Evolutionary conservation across 2,329 filamentous ascomycete genomes (phyloP).

Genomic region (Chaetothyriales sp.): DNA sequence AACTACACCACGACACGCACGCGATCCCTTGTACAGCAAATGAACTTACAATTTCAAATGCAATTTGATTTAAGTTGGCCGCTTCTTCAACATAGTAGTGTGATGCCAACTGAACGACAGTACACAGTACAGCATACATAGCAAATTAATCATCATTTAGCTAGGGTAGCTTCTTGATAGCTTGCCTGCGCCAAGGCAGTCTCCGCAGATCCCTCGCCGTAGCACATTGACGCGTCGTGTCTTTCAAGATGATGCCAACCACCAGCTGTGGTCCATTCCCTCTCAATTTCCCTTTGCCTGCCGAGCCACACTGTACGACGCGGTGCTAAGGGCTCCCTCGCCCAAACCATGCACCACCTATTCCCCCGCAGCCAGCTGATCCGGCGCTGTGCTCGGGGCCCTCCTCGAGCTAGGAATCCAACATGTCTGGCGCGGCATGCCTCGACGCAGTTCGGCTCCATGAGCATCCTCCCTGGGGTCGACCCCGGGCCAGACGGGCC

Average conservation of each 20-base stretch:
- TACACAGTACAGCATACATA: too few relatives aligned
- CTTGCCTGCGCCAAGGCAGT: too few relatives aligned
- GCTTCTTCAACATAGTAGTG: too few relatives aligned
- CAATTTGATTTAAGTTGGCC: too few relatives aligned
- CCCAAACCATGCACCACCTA: not conserved
- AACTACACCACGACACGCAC: too few relatives aligned
- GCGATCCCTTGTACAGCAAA: too few relatives aligned
- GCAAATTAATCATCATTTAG: too few relatives aligned
- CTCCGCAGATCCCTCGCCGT: too few relatives aligned
- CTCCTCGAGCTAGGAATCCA: not conserved
- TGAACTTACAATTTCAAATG: too few relatives aligned
- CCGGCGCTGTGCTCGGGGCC: not conserved
- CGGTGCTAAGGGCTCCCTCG: not conserved
- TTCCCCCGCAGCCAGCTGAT: not conserved
- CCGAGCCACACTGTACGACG: not conserved
- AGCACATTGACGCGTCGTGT: not conserved
- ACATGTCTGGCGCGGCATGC: constrained; percentile 1
- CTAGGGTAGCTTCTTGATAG: too few relatives aligned
- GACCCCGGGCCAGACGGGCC: constrained; percentile 10
- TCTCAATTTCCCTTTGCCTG: not conserved
- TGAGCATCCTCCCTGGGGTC: constrained; percentile 7
- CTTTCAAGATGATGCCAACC: not conserved
- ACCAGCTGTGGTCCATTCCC: too few relatives aligned
- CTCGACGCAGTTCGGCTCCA: constrained; percentile 11
- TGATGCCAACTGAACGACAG: too few relatives aligned